phyloP scores from a whole-genome alignment of 345 rosid species.

The Balakata baccata region DNA sequence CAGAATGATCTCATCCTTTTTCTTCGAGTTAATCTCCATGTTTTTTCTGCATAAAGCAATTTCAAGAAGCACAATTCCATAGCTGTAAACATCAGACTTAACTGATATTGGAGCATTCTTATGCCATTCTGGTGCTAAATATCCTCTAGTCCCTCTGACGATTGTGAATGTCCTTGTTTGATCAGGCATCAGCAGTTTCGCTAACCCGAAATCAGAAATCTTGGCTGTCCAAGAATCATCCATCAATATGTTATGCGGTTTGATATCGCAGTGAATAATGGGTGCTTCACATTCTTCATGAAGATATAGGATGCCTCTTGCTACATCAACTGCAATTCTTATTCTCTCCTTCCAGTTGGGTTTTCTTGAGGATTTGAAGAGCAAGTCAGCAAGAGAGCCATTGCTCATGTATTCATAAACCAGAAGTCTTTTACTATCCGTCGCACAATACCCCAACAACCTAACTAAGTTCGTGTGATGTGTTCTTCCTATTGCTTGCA shows the following conservation, averaged over 20 bases:
- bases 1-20: neutral
- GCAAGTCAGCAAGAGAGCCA: conserved; percentile 28
- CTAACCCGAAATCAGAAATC: conserved; percentile 31
- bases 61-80: conserved; percentile 23
- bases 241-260: conserved; percentile 30
- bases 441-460: conserved; percentile 12
- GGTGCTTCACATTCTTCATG: conserved; percentile 25
- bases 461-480: conserved; percentile 15
- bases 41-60: conserved; percentile 20
- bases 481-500: conserved; percentile 18
- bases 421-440: conserved; percentile 9
- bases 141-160: conserved; percentile 37
- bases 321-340: conserved; percentile 15
- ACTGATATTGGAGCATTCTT: conserved; percentile 19
- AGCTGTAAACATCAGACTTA: conserved; percentile 25
- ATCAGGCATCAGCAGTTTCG: conserved; percentile 26
- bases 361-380: conserved; percentile 7
- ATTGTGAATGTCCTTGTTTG: conserved; percentile 23
- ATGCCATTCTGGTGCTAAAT: conserved; percentile 27
- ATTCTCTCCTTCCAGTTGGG: conserved; percentile 26
- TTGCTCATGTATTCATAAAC: conserved; percentile 22
- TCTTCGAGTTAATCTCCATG: neutral
- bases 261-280: conserved; percentile 25
- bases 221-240: conserved; percentile 16
- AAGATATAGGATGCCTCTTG: conserved; percentile 22